Conservation (phyloP, 2,329 filamentous ascomycete genomes). For the Basipetospora chlamydospora region DNA sequence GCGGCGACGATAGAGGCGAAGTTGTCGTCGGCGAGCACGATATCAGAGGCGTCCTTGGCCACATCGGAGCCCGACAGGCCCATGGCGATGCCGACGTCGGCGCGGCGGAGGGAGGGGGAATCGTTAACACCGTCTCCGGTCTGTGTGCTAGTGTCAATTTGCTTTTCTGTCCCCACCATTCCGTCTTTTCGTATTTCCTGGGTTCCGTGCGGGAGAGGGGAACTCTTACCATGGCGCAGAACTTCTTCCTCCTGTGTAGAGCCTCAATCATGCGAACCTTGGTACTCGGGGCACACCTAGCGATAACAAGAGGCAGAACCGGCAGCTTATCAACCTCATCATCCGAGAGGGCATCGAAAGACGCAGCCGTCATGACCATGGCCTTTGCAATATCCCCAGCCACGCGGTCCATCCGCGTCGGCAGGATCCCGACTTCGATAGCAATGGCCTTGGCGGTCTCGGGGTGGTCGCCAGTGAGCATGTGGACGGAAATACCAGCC, state of each 20-base stretch:
- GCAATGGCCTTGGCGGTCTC: constrained; percentile 50
- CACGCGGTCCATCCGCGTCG: constrained; percentile 30
- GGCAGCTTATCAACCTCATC: constrained; percentile 50
- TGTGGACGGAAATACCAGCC: constrained; percentile 51
- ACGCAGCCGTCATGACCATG: constrained; percentile 49
- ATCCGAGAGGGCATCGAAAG: constrained; percentile 50
- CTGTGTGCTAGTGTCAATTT: too few relatives aligned
- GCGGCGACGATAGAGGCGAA: constrained; percentile 59
- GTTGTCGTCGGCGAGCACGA: constrained; percentile 59
- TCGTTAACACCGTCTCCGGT: constrained; percentile 66
- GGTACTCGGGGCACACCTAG: constrained; percentile 53
- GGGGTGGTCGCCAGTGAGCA: constrained; percentile 54
- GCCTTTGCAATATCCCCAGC: constrained; percentile 36
- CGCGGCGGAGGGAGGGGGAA: constrained; percentile 52
- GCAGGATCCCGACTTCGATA: constrained; percentile 45
- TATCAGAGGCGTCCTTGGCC: too few relatives aligned
- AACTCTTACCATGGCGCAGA: constrained; percentile 45
- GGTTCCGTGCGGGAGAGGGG: too few relatives aligned
- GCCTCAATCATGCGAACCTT: constrained; percentile 65
- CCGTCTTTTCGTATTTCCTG: too few relatives aligned
- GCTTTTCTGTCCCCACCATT: too few relatives aligned
- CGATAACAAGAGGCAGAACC: constrained; percentile 52
- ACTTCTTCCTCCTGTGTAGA: constrained; percentile 48
- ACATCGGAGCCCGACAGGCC: constrained; percentile 48
- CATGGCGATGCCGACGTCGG: constrained; percentile 61